These are phyloP conservation scores for Candida anglica DNA, from an alignment of 805 yeast species.

Conservation along the genomic window DNA sequence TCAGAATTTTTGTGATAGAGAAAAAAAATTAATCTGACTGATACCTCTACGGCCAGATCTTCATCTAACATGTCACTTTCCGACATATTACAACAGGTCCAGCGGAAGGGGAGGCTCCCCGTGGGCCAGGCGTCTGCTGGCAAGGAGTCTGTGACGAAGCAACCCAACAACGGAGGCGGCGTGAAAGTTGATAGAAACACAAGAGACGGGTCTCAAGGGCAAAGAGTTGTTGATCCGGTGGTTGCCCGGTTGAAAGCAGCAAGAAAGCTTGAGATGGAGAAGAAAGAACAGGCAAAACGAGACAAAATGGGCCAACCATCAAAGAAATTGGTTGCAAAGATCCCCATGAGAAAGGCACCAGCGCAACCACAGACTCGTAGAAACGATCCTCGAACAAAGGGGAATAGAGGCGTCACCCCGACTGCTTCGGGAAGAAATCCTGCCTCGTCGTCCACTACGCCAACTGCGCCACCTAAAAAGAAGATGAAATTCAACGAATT, in stretches of 20 bases:
- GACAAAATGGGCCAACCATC: slow-evolving; percentile 30
- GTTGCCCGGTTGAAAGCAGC: slow-evolving; percentile 66
- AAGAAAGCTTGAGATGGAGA: slow-evolving; percentile 52
- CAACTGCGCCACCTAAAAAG: slow-evolving; percentile 20
- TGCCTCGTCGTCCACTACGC: slow-evolving; percentile 5
- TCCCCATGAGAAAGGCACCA: slow-evolving; percentile 2
- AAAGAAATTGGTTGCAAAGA: slow-evolving; percentile 13
- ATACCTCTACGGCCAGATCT: too few species aligned
- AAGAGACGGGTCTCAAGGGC: neutral
- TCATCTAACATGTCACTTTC: slow-evolving; percentile 33
- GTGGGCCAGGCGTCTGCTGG: slow-evolving; percentile 1
- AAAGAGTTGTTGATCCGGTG: slow-evolving; percentile 57
- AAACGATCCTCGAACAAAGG: neutral
- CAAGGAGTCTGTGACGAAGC: too few species aligned
- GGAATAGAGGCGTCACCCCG: neutral
- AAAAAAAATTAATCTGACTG: too few species aligned
- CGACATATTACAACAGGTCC: slow-evolving; percentile 26
- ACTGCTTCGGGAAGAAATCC: neutral
- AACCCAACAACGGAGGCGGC: neutral
- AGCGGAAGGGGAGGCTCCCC: slow-evolving; percentile 24
- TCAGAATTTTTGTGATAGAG: too few species aligned
- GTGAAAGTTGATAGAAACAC: slow-evolving; percentile 7
- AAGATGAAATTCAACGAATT: slow-evolving; percentile 62
- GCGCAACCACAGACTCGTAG: neutral
- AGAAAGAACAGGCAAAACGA: slow-evolving; percentile 29